These are phyloP conservation scores for Quercus lobata DNA, from an alignment of 331 rosid species.

Conservation along the genomic window DNA sequence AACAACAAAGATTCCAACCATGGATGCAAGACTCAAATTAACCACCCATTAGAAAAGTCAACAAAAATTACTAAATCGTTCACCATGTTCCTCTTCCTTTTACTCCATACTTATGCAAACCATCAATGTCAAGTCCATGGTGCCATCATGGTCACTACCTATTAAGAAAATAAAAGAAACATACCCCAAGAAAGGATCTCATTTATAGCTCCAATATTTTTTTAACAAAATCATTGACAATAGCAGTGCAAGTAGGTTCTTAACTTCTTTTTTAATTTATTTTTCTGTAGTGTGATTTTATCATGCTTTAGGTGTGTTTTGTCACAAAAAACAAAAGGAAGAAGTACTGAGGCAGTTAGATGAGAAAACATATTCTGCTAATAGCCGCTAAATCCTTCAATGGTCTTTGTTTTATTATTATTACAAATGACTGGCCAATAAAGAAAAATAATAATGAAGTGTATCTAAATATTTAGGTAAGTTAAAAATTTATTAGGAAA, in stretches of 20 bases:
- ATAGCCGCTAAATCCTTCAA: background rate
- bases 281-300: too few relatives aligned
- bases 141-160: background rate
- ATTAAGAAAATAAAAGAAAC: background rate
- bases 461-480: background rate
- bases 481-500: background rate
- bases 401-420: background rate
- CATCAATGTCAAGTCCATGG: background rate
- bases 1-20: background rate
- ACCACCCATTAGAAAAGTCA: background rate
- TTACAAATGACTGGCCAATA: background rate
- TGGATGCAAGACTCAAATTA: background rate
- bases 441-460: background rate
- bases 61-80: background rate
- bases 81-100: background rate
- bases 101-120: background rate
- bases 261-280: too few relatives aligned
- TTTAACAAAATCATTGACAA: background rate
- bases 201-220: background rate
- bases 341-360: too few relatives aligned
- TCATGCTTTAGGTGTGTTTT: too few relatives aligned
- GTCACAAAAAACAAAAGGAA: too few relatives aligned
- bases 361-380: background rate
- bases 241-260: too few relatives aligned
- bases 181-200: background rate